Percentiles rank a stretch among this genome's conserved stretches.
phyloP scores from a whole-genome alignment of 164 flowering plant genomes.

The Akebia trifoliata region DNA sequence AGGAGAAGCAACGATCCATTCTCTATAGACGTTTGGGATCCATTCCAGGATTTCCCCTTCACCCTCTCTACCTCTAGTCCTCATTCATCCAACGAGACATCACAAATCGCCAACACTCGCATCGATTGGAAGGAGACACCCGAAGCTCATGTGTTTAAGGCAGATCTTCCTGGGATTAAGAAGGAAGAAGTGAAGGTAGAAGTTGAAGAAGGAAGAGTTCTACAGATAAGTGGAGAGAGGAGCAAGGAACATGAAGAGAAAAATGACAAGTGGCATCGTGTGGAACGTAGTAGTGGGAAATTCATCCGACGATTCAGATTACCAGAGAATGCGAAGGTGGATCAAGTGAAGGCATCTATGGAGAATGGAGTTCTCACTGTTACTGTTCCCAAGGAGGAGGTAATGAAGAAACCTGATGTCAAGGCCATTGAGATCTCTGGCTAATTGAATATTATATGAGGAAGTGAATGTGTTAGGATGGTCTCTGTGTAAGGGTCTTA shows the following conservation, averaged over 20 bases:
- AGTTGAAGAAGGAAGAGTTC: constrained; percentile 35
- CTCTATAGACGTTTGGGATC: constrained; percentile 28
- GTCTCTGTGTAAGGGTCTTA: too few relatives aligned
- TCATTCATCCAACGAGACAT: constrained; percentile 12
- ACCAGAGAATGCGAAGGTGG: constrained; percentile 38
- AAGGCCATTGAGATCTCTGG: constrained; percentile 8
- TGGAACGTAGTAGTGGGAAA: constrained; percentile 33
- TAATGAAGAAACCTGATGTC: constrained; percentile 20
- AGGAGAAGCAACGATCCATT: constrained; percentile 25
- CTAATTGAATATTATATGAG: too few relatives aligned
- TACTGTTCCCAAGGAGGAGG: constrained; percentile 33
- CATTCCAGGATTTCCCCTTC: constrained; percentile 22
- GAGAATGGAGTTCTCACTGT: constrained; percentile 36
- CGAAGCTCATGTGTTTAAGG: constrained; percentile 37
- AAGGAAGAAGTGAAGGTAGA: constrained; percentile 42
- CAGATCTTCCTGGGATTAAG: constrained; percentile 35
- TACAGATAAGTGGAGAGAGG: constrained; percentile 37
- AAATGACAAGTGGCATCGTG: constrained; percentile 29
- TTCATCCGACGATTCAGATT: constrained; percentile 33
- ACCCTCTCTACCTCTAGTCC: background rate
- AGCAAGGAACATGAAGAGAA: constrained; percentile 30
- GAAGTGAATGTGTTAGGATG: too few relatives aligned
- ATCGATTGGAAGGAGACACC: constrained; percentile 44
- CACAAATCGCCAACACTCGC: constrained; percentile 17
- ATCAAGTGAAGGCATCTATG: constrained; percentile 29